Conservation (phyloP, 352 stramenopile genomes). For the Phytophthora sansomeana region DNA sequence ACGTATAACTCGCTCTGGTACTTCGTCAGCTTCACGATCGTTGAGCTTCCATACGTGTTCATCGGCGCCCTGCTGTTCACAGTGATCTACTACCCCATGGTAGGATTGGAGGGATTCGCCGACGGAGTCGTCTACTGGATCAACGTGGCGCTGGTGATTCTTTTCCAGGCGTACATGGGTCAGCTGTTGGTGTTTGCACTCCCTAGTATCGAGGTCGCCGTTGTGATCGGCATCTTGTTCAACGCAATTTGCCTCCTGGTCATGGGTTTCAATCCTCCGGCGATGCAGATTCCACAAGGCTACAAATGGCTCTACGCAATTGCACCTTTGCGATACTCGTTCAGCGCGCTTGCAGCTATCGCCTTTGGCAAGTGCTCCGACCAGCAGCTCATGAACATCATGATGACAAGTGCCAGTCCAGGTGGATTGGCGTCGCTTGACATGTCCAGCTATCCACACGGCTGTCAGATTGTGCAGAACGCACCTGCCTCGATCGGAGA, state of each 20-base stretch:
- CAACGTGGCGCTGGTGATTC: conserved; percentile 43
- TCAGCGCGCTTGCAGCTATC: conserved; percentile 39
- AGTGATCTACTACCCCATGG: conserved; percentile 52
- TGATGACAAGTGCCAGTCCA: conserved; percentile 12
- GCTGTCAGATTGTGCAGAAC: conserved; percentile 46
- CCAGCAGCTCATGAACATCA: conserved; percentile 31
- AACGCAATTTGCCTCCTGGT: conserved; percentile 50
- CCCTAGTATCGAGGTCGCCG: conserved; percentile 47
- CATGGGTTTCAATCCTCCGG: conserved; percentile 55
- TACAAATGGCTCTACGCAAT: conserved; percentile 61
- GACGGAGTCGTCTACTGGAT: conserved; percentile 47
- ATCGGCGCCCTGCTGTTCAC: conserved; percentile 34
- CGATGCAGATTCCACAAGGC: conserved; percentile 38
- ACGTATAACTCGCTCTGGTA: conserved; percentile 89
- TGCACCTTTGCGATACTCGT: conserved; percentile 43
- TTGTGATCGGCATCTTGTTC: conserved; percentile 45
- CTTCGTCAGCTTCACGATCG: conserved; percentile 47
- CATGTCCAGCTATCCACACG: conserved; percentile 31
- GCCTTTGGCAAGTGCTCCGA: conserved; percentile 47
- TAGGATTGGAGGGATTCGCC: conserved; percentile 48
- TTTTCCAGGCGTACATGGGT: conserved; percentile 52
- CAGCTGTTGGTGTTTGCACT: conserved; percentile 47
- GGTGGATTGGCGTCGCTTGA: conserved; percentile 17
- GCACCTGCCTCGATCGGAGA: conserved; percentile 32
- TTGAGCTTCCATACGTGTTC: conserved; percentile 43